Percentiles rank a stretch among this genome's conserved stretches.
Conservation (phyloP, 176 grass and related monocot species). For the Triticum monococcum region DNA sequence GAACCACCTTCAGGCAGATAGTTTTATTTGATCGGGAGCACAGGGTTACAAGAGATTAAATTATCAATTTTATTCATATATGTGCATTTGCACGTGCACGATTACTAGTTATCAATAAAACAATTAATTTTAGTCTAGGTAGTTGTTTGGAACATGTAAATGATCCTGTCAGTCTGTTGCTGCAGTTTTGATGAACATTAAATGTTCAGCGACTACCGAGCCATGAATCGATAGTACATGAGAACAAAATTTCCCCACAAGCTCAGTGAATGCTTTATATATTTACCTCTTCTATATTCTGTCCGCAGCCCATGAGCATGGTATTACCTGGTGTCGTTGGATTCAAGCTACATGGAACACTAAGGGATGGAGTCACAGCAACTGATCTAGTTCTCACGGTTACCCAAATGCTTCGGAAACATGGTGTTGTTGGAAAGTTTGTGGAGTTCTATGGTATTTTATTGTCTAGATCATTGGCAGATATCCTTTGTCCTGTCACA, state of each 20-base stretch:
- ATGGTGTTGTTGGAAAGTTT: slow-evolving; percentile 1
- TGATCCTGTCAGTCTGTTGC: not conserved
- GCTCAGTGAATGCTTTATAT: not conserved
- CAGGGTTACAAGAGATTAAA: not conserved
- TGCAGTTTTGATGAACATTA: not conserved
- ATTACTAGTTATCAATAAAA: not conserved
- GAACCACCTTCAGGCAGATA: not conserved
- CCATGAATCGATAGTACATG: not conserved
- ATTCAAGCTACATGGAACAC: slow-evolving; percentile 12
- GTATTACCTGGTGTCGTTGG: slow-evolving; percentile 2
- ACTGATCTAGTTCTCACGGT: slow-evolving; percentile 14
- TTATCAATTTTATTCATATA: not conserved
- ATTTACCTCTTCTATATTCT: not conserved
- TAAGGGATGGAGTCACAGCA: slow-evolving; percentile 9
- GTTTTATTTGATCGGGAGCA: not conserved
- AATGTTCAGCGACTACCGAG: not conserved
- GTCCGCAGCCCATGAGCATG: slow-evolving; percentile 6
- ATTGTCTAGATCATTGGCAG: not conserved
- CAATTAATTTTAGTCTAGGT: not conserved
- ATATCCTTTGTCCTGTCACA: not conserved
- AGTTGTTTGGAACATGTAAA: not conserved
- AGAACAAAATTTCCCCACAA: not conserved
- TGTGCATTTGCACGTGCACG: too few species aligned
- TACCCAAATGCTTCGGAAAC: slow-evolving; percentile 6
- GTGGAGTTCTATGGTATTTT: slow-evolving; percentile 5